Percentiles rank a stretch among this genome's conserved stretches.
Conservation (phyloP, 176 grass and related monocot species). For the Saccharum officinarum region DNA sequence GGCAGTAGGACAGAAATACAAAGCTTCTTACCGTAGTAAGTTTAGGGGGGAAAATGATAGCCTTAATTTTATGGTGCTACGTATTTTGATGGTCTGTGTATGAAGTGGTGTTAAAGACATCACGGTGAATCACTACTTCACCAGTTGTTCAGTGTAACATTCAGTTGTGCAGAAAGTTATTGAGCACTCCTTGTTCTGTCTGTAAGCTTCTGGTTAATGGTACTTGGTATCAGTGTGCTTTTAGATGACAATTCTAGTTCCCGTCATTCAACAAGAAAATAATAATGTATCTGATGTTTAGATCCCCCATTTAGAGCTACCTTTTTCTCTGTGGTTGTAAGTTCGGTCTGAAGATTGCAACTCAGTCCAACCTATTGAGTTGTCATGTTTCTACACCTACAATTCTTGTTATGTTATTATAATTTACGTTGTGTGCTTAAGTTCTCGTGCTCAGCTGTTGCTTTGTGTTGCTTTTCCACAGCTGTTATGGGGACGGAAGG, state of each 20-base stretch:
- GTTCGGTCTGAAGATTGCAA: neutral
- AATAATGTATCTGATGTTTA: neutral
- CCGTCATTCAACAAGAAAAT: neutral
- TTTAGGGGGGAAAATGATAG: neutral
- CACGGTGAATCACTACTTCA: neutral
- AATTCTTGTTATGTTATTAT: slow-evolving; percentile 15
- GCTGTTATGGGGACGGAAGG: slow-evolving; percentile 91
- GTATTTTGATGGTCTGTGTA: slow-evolving; percentile 11
- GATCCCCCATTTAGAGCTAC: neutral
- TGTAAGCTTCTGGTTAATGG: neutral
- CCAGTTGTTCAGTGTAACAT: neutral
- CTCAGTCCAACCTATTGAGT: neutral
- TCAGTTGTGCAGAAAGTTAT: neutral
- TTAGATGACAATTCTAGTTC: slow-evolving; percentile 10
- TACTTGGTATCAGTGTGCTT: neutral
- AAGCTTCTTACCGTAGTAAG: neutral
- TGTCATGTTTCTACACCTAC: neutral
- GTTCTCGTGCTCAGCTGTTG: slow-evolving; percentile 37
- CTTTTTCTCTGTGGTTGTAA: neutral
- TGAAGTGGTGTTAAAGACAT: slow-evolving; percentile 21
- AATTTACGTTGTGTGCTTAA: neutral
- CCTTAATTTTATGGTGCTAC: neutral
- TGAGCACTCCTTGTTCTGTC: neutral
- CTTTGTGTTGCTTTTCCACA: slow-evolving; percentile 42
- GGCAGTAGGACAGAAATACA: neutral